phyloP scores from a whole-genome alignment of 2,329 filamentous ascomycete genomes.

The Biscogniauxia sp. region DNA sequence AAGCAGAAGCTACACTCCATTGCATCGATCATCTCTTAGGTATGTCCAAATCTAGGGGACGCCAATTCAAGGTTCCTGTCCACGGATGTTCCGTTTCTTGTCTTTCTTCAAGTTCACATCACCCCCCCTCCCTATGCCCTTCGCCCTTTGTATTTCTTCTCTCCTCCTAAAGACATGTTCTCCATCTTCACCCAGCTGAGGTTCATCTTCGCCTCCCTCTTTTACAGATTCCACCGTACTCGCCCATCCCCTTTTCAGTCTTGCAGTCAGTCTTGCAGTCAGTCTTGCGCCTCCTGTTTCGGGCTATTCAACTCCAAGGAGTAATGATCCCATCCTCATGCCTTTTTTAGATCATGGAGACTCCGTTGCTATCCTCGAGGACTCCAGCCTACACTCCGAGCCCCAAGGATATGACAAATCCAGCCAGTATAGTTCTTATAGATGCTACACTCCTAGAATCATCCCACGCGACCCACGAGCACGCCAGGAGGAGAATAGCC shows the following conservation, averaged over 20 bases:
- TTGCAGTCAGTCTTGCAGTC: background rate
- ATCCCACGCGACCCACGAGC: conserved; percentile 8
- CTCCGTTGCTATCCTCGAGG: conserved; percentile 5
- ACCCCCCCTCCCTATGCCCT: background rate
- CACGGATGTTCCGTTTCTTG: no score
- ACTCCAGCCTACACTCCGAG: conserved; percentile 7
- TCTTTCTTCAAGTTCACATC: no score
- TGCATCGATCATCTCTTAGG: no score
- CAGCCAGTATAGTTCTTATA: conserved; percentile 11
- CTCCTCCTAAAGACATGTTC: conserved; percentile 18
- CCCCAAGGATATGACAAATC: conserved; percentile 9
- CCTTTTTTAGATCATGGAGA: conserved; percentile 16
- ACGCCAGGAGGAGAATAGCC: conserved; percentile 16
- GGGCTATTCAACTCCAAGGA: conserved; percentile 3
- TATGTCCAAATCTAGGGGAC: no score
- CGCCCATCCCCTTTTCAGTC: conserved; percentile 11
- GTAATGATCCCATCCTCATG: conserved; percentile 21
- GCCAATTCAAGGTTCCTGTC: no score
- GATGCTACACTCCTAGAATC: conserved; percentile 15
- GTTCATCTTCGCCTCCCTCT: conserved; percentile 19
- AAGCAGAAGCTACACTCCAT: no score
- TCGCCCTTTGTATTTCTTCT: background rate
- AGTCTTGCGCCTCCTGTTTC: conserved; percentile 12
- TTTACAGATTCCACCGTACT: conserved; percentile 10
- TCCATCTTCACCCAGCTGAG: conserved; percentile 19